phyloP scores from a whole-genome alignment of 805 yeast genomes.

The Kodamaea laetipori region DNA sequence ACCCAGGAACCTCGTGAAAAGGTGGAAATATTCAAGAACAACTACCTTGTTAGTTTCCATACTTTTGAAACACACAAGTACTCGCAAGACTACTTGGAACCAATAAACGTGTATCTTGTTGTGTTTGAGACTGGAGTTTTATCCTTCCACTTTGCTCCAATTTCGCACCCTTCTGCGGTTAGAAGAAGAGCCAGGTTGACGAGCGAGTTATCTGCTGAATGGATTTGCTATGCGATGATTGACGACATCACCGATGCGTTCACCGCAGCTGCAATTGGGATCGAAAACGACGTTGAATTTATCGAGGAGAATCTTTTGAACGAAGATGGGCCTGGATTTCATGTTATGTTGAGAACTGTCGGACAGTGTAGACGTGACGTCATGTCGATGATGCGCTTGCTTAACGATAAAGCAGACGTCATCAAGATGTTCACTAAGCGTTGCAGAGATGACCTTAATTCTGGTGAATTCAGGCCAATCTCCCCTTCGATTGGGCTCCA shows the following conservation, averaged over 20 bases:
- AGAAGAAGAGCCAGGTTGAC: conserved; percentile 80
- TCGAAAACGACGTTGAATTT: conserved; percentile 80
- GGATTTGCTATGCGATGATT: conserved; percentile 80
- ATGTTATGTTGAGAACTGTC: conserved; percentile 74
- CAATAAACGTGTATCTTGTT: conserved; percentile 70
- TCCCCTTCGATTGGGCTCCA: conserved; percentile 51
- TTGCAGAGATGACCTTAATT: conserved; percentile 66
- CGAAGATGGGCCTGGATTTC: conserved; percentile 72
- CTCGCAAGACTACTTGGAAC: conserved; percentile 81
- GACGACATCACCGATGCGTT: conserved; percentile 86
- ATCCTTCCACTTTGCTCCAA: conserved; percentile 61
- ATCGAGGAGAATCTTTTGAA: conserved; percentile 85
- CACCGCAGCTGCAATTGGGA: conserved; percentile 76
- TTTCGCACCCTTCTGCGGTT: conserved; percentile 65
- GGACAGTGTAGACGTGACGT: conserved; percentile 82
- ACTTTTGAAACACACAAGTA: conserved; percentile 39
- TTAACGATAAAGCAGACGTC: conserved; percentile 94
- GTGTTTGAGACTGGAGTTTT: conserved; percentile 62
- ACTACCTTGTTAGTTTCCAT: conserved; percentile 25
- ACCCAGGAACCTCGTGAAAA: conserved; percentile 27
- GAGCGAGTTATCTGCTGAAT: conserved; percentile 75
- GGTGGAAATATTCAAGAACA: conserved; percentile 24
- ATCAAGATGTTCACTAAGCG: conserved; percentile 94
- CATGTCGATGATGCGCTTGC: conserved; percentile 86
- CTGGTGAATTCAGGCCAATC: conserved; percentile 21